These are phyloP conservation scores for Coemansia reversa DNA, from an alignment of 192 early-diverging fungal genomes.

Conservation along the genomic window DNA sequence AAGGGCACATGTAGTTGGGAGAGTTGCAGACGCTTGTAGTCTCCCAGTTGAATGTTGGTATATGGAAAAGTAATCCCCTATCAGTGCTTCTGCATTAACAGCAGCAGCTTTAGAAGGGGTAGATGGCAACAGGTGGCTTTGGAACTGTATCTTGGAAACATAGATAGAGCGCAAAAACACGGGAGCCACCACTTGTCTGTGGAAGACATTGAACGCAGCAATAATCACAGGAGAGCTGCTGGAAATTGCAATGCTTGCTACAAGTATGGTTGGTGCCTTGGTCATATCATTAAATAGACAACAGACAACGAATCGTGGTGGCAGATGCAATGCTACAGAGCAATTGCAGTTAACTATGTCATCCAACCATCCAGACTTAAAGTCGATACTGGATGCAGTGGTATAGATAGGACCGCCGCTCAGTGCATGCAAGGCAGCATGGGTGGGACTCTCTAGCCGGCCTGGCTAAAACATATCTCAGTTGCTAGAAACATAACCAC, in stretches of 20 bases:
- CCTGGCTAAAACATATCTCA: slow-evolving; percentile 66
- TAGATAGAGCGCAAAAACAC: slow-evolving; percentile 4
- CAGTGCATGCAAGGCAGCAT: slow-evolving; percentile 53
- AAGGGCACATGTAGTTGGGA: slow-evolving; percentile 1
- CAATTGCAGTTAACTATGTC: slow-evolving; percentile 1
- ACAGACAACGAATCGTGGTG: slow-evolving; percentile 14
- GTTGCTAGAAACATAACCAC: slow-evolving; percentile 28
- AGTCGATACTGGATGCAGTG: slow-evolving; percentile 39
- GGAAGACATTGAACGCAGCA: slow-evolving; percentile 24
- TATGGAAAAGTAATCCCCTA: slow-evolving; percentile 8
- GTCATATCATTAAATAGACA: slow-evolving; percentile 41
- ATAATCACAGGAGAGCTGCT: slow-evolving; percentile 7
- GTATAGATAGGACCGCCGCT: slow-evolving; percentile 62
- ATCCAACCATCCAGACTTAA: not conserved
- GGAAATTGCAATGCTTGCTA: slow-evolving; percentile 7
- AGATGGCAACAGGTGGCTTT: not conserved
- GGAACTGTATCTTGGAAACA: not conserved
- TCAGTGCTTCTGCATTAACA: not conserved
- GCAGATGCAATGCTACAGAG: not conserved
- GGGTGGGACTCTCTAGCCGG: slow-evolving; percentile 44
- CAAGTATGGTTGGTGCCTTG: slow-evolving; percentile 9
- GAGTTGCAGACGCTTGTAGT: not conserved
- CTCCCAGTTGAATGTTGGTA: slow-evolving; percentile 38
- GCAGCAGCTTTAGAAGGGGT: not conserved
- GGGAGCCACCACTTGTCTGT: slow-evolving; percentile 14